Evolutionary conservation across 306 rosid species (phyloP), one percentile per base, ranked within the genome.

Genomic region (Acmispon strigosus): DNA sequence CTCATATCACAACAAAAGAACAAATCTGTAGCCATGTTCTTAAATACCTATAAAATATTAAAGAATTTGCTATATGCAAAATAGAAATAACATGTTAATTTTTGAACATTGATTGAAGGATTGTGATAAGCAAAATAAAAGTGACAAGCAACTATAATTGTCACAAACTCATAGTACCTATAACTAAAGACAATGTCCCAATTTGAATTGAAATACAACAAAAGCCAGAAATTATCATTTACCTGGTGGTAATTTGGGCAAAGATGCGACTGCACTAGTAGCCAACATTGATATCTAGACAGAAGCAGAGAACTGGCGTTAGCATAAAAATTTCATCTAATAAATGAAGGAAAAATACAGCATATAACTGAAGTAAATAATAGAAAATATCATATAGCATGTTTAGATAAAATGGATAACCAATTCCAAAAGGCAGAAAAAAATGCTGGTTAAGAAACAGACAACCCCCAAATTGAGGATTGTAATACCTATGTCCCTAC

Each of bases 221-320:
- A 59, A 50, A 43, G 22, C 8, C 15, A 39, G 29, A 60, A 66
- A 53, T 19, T 37, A 48, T 56, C 18, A 37, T 66, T 72, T 83
- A 83, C 86, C 86, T 66, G 81, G 82, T 39, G 86, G 79, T 48
- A 79, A 62, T 48, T 7, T 1, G 45, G 82, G 77, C 74, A 83
- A 53, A 42, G 84, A 79, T 20, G 77, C 53, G 66, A 79, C 65
- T 37, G 76, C 76, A 55, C 70, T 54, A 45, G 76, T 75, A 22
- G 81, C 74, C 74, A 79, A 48, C 82, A 60, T 79, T 52, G 81
- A 63, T 63, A 37, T 54, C 37, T 41, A 55, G 65, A 60, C 51
- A 64, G 34, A n/a, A 34, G 51, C 36, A 51, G 59, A 52, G 47
- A 72, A 62, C 76, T 68, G 56, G 6, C 48, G 64, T 59, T 70